Conservation (phyloP, 2,329 filamentous ascomycete genomes). For the Diaporthe longicolla region DNA sequence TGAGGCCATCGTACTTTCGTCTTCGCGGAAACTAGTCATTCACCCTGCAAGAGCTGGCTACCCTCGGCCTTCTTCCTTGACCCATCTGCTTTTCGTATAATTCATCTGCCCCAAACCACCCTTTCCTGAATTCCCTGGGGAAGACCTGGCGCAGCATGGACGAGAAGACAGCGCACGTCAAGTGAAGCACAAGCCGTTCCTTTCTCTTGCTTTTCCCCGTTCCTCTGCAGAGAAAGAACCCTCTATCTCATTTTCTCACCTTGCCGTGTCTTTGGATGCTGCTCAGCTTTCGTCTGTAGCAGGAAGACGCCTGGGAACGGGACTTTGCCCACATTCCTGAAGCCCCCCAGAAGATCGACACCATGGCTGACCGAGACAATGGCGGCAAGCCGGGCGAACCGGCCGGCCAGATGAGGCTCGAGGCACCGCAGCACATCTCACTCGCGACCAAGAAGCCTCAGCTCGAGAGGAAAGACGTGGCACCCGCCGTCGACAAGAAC, state of each 20-base stretch:
- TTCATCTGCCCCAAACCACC: slow-evolving; percentile 1
- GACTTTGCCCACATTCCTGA: not conserved
- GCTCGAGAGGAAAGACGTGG: slow-evolving; percentile 26
- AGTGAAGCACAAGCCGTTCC: slow-evolving; percentile 12
- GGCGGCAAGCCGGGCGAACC: slow-evolving; percentile 35
- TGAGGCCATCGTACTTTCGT: slow-evolving; percentile 21
- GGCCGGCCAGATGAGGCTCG: slow-evolving; percentile 38
- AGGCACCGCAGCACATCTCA: slow-evolving; percentile 24
- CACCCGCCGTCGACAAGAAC: slow-evolving; percentile 6
- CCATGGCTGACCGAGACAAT: slow-evolving; percentile 36
- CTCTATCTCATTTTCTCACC: not conserved
- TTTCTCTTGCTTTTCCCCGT: slow-evolving; percentile 8
- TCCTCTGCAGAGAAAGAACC: not conserved
- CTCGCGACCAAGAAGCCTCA: slow-evolving; percentile 24
- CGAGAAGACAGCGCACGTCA: slow-evolving; percentile 33
- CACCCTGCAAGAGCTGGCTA: slow-evolving; percentile 31
- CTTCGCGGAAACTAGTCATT: slow-evolving; percentile 27
- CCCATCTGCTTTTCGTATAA: slow-evolving; percentile 1
- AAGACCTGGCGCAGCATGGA: slow-evolving; percentile 39
- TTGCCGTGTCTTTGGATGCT: not conserved
- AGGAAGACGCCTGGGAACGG: not conserved
- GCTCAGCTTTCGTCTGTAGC: not conserved
- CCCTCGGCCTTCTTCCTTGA: slow-evolving; percentile 20
- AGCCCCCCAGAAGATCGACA: not conserved
- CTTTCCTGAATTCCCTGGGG: not conserved